Evolutionary conservation across 345 rosid species (phyloP), one percentile per base, ranked within the genome.

Genomic region (Aquilaria sinensis): DNA sequence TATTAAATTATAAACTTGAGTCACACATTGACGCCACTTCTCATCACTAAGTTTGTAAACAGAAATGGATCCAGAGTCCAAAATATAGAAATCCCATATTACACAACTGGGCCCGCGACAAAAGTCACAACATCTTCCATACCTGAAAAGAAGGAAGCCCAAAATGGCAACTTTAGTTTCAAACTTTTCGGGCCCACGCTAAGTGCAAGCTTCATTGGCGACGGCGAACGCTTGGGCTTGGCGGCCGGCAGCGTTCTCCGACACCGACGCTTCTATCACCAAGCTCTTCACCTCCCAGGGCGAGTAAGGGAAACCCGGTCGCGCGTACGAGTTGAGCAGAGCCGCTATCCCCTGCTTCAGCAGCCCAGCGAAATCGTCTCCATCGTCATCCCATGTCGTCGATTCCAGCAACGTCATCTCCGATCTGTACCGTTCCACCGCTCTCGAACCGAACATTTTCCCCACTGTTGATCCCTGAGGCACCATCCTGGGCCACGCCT

Each of bases 401-500:
- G 92, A 80, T 70, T 87, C 96, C 34, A 83, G 54, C 66, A 93
- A 52, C 3, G 97, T 87, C 61, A 89, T 69, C 33, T 82, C 96
- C 16, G 82, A 77, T 81, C 98, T 80, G 84, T 77, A 89, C 67
- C 91, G 81, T 46, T 87, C 93, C 43, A 65, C 57, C 0, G 75
- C 84, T 70, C 81, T 70, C 45, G 87, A 85, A 23, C 97, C 94
- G 69, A 89, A 93, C 68, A 81, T 83, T 50, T 85, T 87, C 57
- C 77, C 79, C 30, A 93, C 86, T 57, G 97, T 81, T 7, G 97
- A 84, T 56, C 79, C 75, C 64, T 77, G 81, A 2, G 96, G 96
- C 45, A 93, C 87, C 96, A 85, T 89, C 79, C 84, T 85, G 5
- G 98, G 97, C 97, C 97, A 89, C 57, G 78, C 78, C 72, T 87